Conservation (phyloP, 2,329 filamentous ascomycete species). For the Stenocarpella maydis region DNA sequence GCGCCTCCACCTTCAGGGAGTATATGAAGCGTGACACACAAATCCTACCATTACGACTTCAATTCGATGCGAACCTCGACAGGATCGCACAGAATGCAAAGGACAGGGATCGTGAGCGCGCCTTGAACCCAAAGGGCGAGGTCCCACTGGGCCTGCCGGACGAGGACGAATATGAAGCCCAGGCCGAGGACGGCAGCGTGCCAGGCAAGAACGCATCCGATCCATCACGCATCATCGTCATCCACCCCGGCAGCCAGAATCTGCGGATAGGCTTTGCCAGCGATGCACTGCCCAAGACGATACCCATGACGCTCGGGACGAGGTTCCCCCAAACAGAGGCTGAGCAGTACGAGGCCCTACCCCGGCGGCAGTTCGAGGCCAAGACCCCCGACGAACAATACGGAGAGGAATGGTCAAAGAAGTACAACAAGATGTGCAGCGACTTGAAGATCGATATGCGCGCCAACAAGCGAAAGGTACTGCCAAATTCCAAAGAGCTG, state of each 20-base stretch:
- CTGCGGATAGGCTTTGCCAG: constrained; percentile 94
- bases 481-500: constrained; percentile 97
- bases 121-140: constrained; percentile 78
- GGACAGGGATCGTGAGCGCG: constrained; percentile 76
- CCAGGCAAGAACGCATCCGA: constrained; percentile 69
- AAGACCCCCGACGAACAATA: constrained; percentile 79
- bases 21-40: constrained; percentile 99
- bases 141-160: constrained; percentile 67
- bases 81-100: constrained; percentile 85
- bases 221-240: constrained; percentile 90
- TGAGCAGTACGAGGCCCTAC: constrained; percentile 82
- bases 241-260: constrained; percentile 96
- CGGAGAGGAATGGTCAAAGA: constrained; percentile 80
- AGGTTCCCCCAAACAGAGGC: constrained; percentile 82
- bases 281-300: constrained; percentile 91
- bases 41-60: constrained; percentile 85
- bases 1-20: constrained; percentile 66
- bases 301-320: constrained; percentile 91
- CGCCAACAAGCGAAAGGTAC: constrained; percentile 89
- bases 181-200: constrained; percentile 48
- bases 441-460: constrained; percentile 93
- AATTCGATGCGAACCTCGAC: constrained; percentile 86
- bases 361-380: constrained; percentile 71
- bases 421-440: constrained; percentile 82
- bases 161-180: constrained; percentile 60